These are phyloP conservation scores for Trichosporon inkin DNA, from an alignment of 1,284 basidiomycete species.

Conservation along the genomic window DNA sequence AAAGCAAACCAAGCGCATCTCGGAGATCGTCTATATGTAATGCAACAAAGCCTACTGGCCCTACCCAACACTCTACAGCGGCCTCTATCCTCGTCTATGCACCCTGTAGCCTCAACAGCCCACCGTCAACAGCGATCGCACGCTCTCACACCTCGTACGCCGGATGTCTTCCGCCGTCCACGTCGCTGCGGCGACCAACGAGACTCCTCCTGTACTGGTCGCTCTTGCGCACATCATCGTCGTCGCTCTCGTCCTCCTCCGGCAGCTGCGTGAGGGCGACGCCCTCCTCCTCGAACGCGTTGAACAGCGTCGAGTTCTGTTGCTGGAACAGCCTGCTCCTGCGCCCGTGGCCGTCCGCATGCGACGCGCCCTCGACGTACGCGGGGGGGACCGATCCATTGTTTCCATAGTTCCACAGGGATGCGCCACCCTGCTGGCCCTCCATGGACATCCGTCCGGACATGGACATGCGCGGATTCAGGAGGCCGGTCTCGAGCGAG, in stretches of 20 bases:
- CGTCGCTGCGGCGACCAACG: constrained; percentile 22
- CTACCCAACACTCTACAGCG: neutral
- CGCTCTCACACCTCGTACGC: constrained; percentile 28
- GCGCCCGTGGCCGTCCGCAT: constrained; percentile 51
- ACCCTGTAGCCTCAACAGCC: neutral
- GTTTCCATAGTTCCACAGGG: constrained; percentile 38
- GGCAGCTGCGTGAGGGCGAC: constrained; percentile 46
- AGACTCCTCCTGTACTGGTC: constrained; percentile 10
- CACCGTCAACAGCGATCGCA: neutral
- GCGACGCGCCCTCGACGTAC: constrained; percentile 46
- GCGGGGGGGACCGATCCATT: constrained; percentile 35
- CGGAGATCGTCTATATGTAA: neutral
- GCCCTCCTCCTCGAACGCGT: constrained; percentile 47
- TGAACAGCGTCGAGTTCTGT: constrained; percentile 53
- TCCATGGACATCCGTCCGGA: constrained; percentile 48
- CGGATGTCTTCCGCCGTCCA: constrained; percentile 36
- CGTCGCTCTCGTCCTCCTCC: constrained; percentile 47
- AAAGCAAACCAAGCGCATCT: neutral
- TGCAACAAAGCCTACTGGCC: constrained; percentile 3
- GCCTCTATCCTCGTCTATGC: neutral
- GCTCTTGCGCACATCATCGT: constrained; percentile 19
- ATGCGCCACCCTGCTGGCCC: constrained; percentile 33
- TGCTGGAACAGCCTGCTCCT: constrained; percentile 59
- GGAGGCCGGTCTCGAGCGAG: constrained; percentile 65
- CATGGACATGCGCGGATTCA: constrained; percentile 56